phyloP scores from a whole-genome alignment of 2,329 filamentous ascomycete genomes.

The Paracorniculantispora psalliotae region DNA sequence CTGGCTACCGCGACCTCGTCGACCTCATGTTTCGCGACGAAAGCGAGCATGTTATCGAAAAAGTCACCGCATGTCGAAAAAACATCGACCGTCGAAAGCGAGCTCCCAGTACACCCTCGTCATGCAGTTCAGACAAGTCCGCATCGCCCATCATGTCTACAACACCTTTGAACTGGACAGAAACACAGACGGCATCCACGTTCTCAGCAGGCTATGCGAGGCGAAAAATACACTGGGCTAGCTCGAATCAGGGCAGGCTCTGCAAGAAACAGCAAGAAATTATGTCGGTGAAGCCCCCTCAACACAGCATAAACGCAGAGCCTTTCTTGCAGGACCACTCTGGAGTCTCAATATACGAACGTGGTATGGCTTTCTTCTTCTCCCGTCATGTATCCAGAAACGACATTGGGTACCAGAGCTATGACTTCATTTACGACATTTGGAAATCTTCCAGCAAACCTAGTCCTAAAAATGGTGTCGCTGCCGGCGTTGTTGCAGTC shows the following conservation, averaged over 20 bases:
- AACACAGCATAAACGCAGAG: neutral
- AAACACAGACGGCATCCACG: neutral
- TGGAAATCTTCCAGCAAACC: conserved; percentile 40
- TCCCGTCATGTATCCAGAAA: conserved; percentile 45
- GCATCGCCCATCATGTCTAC: neutral
- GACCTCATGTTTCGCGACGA: conserved; percentile 56
- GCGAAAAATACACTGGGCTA: neutral
- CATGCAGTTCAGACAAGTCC: neutral
- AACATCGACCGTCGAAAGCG: conserved; percentile 23
- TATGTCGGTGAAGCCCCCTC: neutral
- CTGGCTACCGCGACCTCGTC: conserved; percentile 50
- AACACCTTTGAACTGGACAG: neutral
- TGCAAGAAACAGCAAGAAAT: neutral
- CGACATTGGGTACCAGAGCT: conserved; percentile 44
- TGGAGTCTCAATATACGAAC: conserved; percentile 32
- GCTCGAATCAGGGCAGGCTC: neutral
- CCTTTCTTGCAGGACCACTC: conserved; percentile 2
- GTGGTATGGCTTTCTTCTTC: conserved; percentile 46
- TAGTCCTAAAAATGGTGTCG: conserved; percentile 38
- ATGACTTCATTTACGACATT: conserved; percentile 49
- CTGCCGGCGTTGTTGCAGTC: conserved; percentile 51
- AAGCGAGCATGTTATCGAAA: conserved; percentile 50
- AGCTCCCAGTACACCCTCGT: conserved; percentile 15
- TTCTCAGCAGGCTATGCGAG: neutral
- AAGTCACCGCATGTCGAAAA: conserved; percentile 35